Evolutionary conservation across 2,329 filamentous ascomycete genomes (phyloP).

Genomic region (Hawksworthiomyces lignivorus): DNA sequence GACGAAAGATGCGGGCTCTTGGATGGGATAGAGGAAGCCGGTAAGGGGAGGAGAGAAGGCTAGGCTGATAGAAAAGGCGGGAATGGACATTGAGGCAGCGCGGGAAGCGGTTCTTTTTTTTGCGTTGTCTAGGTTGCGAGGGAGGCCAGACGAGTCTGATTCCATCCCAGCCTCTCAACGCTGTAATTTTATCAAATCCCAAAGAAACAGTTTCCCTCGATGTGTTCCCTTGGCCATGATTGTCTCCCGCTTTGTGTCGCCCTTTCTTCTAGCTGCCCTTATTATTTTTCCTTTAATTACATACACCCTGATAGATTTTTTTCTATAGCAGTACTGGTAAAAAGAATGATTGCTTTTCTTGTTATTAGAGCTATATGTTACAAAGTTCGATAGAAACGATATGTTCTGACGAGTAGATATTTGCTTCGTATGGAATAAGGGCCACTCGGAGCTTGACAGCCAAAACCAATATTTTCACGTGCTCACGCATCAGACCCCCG

Average conservation of each 20-base stretch:
- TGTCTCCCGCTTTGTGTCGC: slow-evolving; percentile 23
- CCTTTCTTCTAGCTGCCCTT: slow-evolving; percentile 15
- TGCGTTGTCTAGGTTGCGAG: neutral
- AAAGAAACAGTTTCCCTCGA: slow-evolving; percentile 41
- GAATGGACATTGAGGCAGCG: slow-evolving; percentile 13
- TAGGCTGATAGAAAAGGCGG: slow-evolving; percentile 1
- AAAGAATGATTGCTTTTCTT: slow-evolving; percentile 1
- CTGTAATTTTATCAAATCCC: slow-evolving; percentile 53
- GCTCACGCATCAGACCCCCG: no score
- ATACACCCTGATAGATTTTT: slow-evolving; percentile 31
- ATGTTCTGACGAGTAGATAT: no score
- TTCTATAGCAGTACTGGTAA: slow-evolving; percentile 10
- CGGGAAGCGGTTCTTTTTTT: neutral
- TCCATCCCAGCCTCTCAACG: slow-evolving; percentile 34
- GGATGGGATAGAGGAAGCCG: neutral
- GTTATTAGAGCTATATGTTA: no score
- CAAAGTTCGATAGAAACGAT: no score
- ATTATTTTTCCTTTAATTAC: slow-evolving; percentile 25
- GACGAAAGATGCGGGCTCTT: slow-evolving; percentile 9
- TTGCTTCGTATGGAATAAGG: no score
- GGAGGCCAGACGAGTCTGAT: no score
- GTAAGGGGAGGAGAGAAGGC: no score
- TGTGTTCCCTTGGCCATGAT: slow-evolving; percentile 25
- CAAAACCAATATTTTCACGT: neutral
- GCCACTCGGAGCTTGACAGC: no score